Percentiles rank a stretch among this genome's conserved stretches.
phyloP scores from a whole-genome alignment of 352 stramenopile species.

The Peronospora farinosa region DNA sequence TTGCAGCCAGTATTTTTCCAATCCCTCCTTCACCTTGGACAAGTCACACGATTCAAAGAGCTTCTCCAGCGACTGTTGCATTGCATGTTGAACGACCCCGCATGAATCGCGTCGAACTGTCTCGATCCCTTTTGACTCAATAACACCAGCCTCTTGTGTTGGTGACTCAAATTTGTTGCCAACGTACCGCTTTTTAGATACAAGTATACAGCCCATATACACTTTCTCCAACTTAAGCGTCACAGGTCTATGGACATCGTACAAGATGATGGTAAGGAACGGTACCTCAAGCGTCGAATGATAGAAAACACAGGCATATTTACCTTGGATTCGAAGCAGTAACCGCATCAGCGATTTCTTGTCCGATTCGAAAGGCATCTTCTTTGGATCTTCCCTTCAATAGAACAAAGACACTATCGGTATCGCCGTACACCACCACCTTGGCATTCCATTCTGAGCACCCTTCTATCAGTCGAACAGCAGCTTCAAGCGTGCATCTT shows the following conservation, averaged over 20 bases:
- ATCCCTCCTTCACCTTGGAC: conserved; percentile 51
- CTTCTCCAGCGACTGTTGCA: conserved; percentile 53
- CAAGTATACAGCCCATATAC: conserved; percentile 88
- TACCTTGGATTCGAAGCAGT: conserved; percentile 81
- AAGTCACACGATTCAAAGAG: conserved; percentile 72
- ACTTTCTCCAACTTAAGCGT: conserved; percentile 88
- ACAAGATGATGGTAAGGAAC: background rate
- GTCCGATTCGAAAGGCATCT: conserved; percentile 92
- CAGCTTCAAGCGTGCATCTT: conserved; percentile 89
- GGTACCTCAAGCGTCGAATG: background rate
- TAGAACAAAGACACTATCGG: conserved; percentile 98
- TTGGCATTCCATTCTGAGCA: conserved; percentile 77
- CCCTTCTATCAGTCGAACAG: conserved; percentile 88
- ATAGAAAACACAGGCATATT: background rate
- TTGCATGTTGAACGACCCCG: conserved; percentile 71
- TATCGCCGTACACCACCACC: conserved; percentile 96
- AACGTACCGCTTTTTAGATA: conserved; percentile 95
- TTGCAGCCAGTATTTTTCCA: conserved; percentile 57
- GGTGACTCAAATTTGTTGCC: conserved; percentile 79
- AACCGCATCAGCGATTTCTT: conserved; percentile 86
- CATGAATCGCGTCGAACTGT: conserved; percentile 91
- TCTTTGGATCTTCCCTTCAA: conserved; percentile 89
- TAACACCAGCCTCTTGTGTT: conserved; percentile 36
- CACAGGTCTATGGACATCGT: conserved; percentile 40
- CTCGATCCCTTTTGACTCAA: conserved; percentile 92